Base-by-base conservation (phyloP, 2,329 filamentous ascomycete species). In the Ceratocystis alfenasii region DNA sequence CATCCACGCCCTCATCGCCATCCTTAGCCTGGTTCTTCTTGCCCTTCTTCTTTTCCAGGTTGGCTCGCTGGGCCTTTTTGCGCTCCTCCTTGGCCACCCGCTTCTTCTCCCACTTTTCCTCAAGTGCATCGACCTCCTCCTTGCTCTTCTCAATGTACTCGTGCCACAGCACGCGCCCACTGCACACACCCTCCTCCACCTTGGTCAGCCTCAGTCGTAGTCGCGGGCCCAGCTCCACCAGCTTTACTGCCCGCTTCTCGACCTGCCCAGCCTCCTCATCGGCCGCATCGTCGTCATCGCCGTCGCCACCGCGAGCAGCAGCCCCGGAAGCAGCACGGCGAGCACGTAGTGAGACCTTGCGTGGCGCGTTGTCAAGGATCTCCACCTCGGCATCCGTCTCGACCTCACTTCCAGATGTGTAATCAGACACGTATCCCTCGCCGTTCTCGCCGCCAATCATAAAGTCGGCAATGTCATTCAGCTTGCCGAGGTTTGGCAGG, bases 321-420 rank as follows among this genome's bases (percentile, higher is more conserved):
- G 53, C 53, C 0, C 75, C 75, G 0, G 74, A 76, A 22, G 73
- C 78, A 75, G 80, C 78, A 28, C 85, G 75, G 30, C 60, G 41
- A 25, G 45, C 62, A 8, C 64, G 64, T 50, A 63, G 53, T 2
- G 62, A 65, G 0, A 89, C 83, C 71, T 83, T 87, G 70, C 83
- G 80, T 1, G 86, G 78, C 65, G 85, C 77, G 67, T 78, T 82
- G 77, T 86, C 85, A 20, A 80, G 83, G 25, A 99, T 85, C 74
- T 99, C 94, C 10, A 99, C 90, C 75, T 99, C 94, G 55, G 90
- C 92, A 72, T 99, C 94, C 0, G 93, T 96, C 69, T 97, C 94
- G 28, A 88, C 79, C 73, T 99, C 94, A 50, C 90, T 96, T 66
- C 95, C 94, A 69, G 90, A 95, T 0, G 86, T 88, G 22, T 77